Evolutionary conservation across 169 alveolate genomes (phyloP).

Genomic region (Eimeria sp.): DNA sequence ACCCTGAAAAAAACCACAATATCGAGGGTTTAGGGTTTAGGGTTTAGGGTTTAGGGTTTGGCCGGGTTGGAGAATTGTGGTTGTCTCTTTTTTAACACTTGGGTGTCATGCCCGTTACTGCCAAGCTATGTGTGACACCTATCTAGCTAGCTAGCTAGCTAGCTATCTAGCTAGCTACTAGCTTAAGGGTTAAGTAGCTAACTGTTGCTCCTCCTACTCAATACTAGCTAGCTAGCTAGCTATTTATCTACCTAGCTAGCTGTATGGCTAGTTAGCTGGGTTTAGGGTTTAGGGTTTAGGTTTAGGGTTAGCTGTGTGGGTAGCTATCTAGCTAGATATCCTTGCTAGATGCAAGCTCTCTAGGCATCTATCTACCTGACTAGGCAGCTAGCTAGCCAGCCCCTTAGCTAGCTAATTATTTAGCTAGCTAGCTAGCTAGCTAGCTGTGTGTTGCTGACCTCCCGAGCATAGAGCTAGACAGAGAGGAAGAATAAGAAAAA

Average conservation of each 20-base stretch:
- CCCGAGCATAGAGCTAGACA: background rate
- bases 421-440: background rate
- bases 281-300: conserved; percentile 37
- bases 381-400: background rate
- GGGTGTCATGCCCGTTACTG: too few species aligned
- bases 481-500: background rate
- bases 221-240: too few species aligned
- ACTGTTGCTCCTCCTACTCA: too few species aligned
- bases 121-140: too few species aligned
- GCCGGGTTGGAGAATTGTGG: too few species aligned
- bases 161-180: too few species aligned
- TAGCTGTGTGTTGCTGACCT: background rate
- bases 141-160: too few species aligned
- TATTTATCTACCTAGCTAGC: too few species aligned
- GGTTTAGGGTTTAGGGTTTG: conserved; percentile 2
- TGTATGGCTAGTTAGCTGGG: too few species aligned
- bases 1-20: background rate
- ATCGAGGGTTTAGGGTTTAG: conserved; percentile 26
- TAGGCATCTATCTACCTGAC: background rate
- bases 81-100: too few species aligned
- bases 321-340: background rate
- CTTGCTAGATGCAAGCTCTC: background rate
- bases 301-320: background rate
- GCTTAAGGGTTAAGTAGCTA: too few species aligned
- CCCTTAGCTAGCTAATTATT: background rate